Evolutionary conservation across 106 monocot genomes (phyloP).

Genomic region (Cymbidium sinense): DNA sequence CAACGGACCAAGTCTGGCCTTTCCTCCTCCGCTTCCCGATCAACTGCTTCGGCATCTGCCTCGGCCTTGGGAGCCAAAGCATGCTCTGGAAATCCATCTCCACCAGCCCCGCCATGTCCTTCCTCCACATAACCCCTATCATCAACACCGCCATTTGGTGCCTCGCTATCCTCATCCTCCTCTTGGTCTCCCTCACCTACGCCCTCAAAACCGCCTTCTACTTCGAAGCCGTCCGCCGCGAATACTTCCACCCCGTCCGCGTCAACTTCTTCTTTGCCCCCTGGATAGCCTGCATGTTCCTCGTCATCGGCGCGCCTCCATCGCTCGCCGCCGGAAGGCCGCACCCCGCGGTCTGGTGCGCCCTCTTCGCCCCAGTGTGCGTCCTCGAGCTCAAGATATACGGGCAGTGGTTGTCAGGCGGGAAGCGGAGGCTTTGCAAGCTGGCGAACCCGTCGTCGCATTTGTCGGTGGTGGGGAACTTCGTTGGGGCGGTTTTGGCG

Average conservation of each 20-base stretch:
- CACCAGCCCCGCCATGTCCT: constrained; percentile 47
- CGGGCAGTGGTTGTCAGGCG: constrained; percentile 91
- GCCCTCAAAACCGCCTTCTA: constrained; percentile 70
- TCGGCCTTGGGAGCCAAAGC: constrained; percentile 80
- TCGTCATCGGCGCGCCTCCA: constrained; percentile 51
- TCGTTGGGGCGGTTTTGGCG: constrained; percentile 73
- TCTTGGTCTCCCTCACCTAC: constrained; percentile 52
- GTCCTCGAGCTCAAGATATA: constrained; percentile 86
- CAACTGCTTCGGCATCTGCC: constrained; percentile 72
- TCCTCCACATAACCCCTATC: constrained; percentile 57
- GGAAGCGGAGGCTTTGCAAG: constrained; percentile 83
- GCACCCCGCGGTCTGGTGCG: constrained; percentile 61
- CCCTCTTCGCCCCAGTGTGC: constrained; percentile 54
- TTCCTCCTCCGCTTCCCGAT: constrained; percentile 96
- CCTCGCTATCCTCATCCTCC: constrained; percentile 49
- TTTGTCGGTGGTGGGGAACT: constrained; percentile 85
- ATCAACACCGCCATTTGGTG: constrained; percentile 68
- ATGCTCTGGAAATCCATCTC: constrained; percentile 73
- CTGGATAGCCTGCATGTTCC: constrained; percentile 84
- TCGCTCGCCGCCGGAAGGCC: constrained; percentile 8
- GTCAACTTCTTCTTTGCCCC: constrained; percentile 99
- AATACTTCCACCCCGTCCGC: constrained; percentile 95
- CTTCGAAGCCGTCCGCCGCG: constrained; percentile 88
- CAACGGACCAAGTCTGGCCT: constrained; percentile 84
- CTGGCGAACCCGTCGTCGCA: constrained; percentile 91